Percentiles rank a stretch among this genome's conserved stretches.
phyloP scores from a whole-genome alignment of 2,329 filamentous ascomycete species.

The Penicillium sp. region DNA sequence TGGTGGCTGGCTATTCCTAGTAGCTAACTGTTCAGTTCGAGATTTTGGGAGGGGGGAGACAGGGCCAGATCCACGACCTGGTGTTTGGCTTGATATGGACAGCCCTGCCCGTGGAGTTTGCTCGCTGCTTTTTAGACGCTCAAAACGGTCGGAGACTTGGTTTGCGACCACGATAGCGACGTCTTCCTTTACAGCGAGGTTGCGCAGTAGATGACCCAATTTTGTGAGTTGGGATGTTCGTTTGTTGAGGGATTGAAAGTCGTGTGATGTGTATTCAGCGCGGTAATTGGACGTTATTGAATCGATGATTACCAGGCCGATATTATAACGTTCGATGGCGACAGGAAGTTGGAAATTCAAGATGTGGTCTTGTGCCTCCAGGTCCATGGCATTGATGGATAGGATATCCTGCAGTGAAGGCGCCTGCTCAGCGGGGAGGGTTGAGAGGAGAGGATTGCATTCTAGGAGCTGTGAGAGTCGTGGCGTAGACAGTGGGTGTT shows the following conservation, averaged over 20 bases:
- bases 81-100: constrained; percentile 13
- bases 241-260: constrained; percentile 61
- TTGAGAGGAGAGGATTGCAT: constrained; percentile 60
- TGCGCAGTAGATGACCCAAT: constrained; percentile 69
- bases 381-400: constrained; percentile 78
- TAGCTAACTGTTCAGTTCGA: constrained; percentile 10
- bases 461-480: constrained; percentile 77
- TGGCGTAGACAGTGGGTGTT: constrained; percentile 76
- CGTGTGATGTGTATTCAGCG: constrained; percentile 62
- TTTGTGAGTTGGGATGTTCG: constrained; percentile 74
- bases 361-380: constrained; percentile 95
- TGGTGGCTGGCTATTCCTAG: neutral
- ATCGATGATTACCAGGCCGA: constrained; percentile 83
- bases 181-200: constrained; percentile 69
- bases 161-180: constrained; percentile 90
- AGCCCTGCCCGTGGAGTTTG: constrained; percentile 4
- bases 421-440: constrained; percentile 37
- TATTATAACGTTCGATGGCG: constrained; percentile 68
- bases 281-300: constrained; percentile 95
- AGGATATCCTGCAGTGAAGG: constrained; percentile 75
- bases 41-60: constrained; percentile 23
- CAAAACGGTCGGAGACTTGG: constrained; percentile 89
- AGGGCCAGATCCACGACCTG: constrained; percentile 17
- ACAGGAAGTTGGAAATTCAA: constrained; percentile 88
- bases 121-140: constrained; percentile 18